Evolutionary conservation across 129 eudicot genomes (phyloP), one percentile per base, ranked within the genome.

Genomic region (Ambrosia artemisiifolia): DNA sequence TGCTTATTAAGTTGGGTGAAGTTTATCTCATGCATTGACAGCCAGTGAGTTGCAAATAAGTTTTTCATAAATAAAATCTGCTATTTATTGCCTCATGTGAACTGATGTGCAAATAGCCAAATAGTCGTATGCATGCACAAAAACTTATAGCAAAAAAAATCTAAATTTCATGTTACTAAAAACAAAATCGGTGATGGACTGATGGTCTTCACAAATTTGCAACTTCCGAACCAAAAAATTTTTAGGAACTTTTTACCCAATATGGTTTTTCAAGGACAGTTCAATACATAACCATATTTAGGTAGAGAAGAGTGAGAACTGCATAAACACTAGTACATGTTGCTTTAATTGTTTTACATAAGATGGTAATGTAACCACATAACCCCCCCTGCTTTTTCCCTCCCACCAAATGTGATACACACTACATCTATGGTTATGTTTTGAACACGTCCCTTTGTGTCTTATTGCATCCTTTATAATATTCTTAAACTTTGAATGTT

Each of bases 401-500:
- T 44, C 53, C 53, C 53, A 48, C 18, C 5, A 12, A 48, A 13
- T 48, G 14, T 44, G 49, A 11, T 44, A 44, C 3, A 11, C 49
- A 44, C 13, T 14, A 44, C 11, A 14, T 11, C 10, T 44, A 44
- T 48, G 53, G 18, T 13, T 48, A 5, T 17, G 3, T 51, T 16
- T 51, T 6, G 10, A 51, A 51, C 30, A 9, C 7, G 11, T 9
- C 59, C 59, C 28, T 61, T 71, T 51, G 54, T 63, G 66, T 63
- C 59, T 53, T 77, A 63, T 36, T 44, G 57, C n/a, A 46, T 7
- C 24, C 1, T 46, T 49, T 35, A 33, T 17, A 2, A 33, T 11
- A 24, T 20, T 70, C 43, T 19, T 69, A 17, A 51, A 46, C 33
- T 64, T 71, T 78, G 72, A 65, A 64, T 60, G 74, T 72, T 84